Conservation (phyloP, 2,329 filamentous ascomycete species). For the Fusarium nanum region DNA sequence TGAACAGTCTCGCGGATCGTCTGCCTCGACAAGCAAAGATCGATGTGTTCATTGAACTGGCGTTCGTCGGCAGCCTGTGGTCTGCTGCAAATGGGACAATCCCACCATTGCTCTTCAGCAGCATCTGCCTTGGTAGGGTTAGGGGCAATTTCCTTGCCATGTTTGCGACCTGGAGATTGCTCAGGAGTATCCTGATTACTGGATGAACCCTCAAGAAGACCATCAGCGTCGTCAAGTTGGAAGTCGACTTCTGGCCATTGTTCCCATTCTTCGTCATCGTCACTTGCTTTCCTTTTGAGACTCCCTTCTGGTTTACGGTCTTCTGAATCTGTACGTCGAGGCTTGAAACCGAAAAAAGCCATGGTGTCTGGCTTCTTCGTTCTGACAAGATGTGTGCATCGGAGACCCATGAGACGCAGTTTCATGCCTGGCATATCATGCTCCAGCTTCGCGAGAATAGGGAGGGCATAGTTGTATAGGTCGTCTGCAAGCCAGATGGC, state of each 20-base stretch:
- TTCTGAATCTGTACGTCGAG: constrained; percentile 42
- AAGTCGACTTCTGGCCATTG: constrained; percentile 76
- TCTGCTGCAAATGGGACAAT: constrained; percentile 87
- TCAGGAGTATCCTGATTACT: constrained; percentile 20
- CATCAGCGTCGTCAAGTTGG: constrained; percentile 32
- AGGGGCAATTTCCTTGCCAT: constrained; percentile 65
- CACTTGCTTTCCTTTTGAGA: constrained; percentile 53
- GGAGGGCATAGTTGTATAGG: constrained; percentile 82
- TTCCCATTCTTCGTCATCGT: constrained; percentile 65
- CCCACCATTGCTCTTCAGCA: constrained; percentile 71
- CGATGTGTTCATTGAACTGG: constrained; percentile 90
- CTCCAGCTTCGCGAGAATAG: constrained; percentile 85
- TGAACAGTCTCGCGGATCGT: constrained; percentile 88
- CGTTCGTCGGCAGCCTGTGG: constrained; percentile 80
- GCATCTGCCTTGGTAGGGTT: constrained; percentile 54
- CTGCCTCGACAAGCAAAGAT: constrained; percentile 86
- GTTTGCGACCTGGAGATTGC: constrained; percentile 42
- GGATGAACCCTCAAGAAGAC: constrained; percentile 17
- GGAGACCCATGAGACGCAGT: constrained; percentile 85
- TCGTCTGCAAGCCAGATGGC: constrained; percentile 81
- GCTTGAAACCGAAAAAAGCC: constrained; percentile 79
- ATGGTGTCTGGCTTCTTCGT: constrained; percentile 83
- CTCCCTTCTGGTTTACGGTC: constrained; percentile 19
- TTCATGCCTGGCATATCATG: constrained; percentile 84
- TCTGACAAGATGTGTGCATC: constrained; percentile 87